Evolutionary conservation across 306 rosid genomes (phyloP).

Genomic region (Oemleria cerasiformis): DNA sequence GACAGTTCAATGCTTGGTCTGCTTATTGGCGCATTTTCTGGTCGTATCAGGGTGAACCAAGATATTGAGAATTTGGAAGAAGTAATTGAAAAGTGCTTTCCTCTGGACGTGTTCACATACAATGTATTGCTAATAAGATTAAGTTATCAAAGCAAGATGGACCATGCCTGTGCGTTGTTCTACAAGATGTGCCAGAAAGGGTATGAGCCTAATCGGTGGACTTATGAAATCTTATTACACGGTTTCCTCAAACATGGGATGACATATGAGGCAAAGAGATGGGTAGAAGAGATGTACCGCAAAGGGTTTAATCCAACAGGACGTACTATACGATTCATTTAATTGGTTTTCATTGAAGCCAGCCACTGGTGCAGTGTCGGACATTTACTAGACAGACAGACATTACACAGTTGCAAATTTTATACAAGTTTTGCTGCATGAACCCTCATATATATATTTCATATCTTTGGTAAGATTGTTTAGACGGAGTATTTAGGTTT

Average conservation of each 20-base stretch:
- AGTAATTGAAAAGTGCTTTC: slow-evolving; percentile 61
- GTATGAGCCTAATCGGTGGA: slow-evolving; percentile 57
- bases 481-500: neutral
- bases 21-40: slow-evolving; percentile 62
- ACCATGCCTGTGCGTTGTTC: slow-evolving; percentile 50
- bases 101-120: slow-evolving; percentile 57
- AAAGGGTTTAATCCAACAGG: slow-evolving; percentile 47
- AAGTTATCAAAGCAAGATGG: slow-evolving; percentile 32
- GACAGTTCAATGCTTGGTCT: slow-evolving; percentile 41
- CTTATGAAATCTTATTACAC: slow-evolving; percentile 52
- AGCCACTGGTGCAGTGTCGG: slow-evolving; percentile 5
- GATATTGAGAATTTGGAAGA: slow-evolving; percentile 47
- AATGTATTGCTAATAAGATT: slow-evolving; percentile 58
- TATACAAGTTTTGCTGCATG: slow-evolving; percentile 38
- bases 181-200: slow-evolving; percentile 54
- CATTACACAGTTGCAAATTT: slow-evolving; percentile 22
- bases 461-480: slow-evolving; percentile 8
- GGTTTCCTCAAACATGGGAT: slow-evolving; percentile 58
- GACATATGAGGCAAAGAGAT: slow-evolving; percentile 44
- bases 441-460: neutral
- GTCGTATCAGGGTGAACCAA: slow-evolving; percentile 36
- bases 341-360: slow-evolving; percentile 8
- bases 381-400: neutral
- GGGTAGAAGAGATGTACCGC: slow-evolving; percentile 45
- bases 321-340: slow-evolving; percentile 16